Evolutionary conservation across 1,284 basidiomycete genomes (phyloP).

Genomic region (Austropuccinia psidii): DNA sequence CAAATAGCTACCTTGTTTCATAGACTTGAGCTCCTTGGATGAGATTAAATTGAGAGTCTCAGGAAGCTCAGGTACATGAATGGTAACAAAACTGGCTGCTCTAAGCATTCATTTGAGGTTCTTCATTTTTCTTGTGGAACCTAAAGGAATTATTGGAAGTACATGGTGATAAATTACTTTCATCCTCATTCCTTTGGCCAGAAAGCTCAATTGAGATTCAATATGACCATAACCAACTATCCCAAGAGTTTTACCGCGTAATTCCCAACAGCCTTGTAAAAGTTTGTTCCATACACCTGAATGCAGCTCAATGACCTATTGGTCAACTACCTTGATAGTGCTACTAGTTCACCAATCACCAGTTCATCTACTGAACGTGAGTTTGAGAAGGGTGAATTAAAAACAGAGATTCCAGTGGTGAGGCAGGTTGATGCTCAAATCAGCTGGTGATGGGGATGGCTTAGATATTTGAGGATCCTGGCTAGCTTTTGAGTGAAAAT

Average conservation of each 20-base stretch:
- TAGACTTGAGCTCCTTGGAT: constrained; percentile 64
- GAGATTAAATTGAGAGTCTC: constrained; percentile 96
- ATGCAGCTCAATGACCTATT: constrained; percentile 84
- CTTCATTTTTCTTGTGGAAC: constrained; percentile 81
- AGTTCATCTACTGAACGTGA: constrained; percentile 98
- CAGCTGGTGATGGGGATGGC: no score
- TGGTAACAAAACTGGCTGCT: constrained; percentile 82
- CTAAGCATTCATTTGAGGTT: constrained; percentile 68
- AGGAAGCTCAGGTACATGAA: constrained; percentile 92
- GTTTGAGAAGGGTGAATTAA: constrained; percentile 99
- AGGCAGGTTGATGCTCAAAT: no score
- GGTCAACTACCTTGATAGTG: constrained; percentile 85
- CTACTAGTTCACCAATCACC: constrained; percentile 88
- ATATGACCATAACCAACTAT: constrained; percentile 99
- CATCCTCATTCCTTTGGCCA: constrained; percentile 94
- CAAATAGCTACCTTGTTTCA: constrained; percentile 93
- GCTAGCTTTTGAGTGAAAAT: no score
- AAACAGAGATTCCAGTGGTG: constrained; percentile 95
- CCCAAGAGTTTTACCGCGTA: constrained; percentile 94
- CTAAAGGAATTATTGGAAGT: constrained; percentile 94
- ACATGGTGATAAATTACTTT: constrained; percentile 94
- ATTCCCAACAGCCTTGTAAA: constrained; percentile 95
- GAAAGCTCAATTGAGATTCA: constrained; percentile 90
- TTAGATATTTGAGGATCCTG: no score
- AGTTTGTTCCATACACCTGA: constrained; percentile 97